Conservation (phyloP, 2,329 filamentous ascomycete species). For the Penicillium rolfsii region DNA sequence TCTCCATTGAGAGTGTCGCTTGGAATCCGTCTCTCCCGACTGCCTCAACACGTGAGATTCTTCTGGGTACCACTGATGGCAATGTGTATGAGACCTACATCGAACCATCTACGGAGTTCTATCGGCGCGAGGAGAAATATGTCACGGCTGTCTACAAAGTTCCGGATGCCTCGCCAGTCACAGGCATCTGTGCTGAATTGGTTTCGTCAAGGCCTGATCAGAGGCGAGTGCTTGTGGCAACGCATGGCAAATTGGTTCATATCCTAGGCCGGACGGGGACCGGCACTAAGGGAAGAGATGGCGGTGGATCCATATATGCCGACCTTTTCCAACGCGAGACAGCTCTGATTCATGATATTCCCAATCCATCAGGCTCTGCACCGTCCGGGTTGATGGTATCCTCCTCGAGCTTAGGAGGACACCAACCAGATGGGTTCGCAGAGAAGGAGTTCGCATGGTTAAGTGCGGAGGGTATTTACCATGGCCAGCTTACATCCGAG, state of each 20-base stretch:
- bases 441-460: slow-evolving; percentile 83
- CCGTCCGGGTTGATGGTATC: slow-evolving; percentile 74
- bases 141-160: slow-evolving; percentile 81
- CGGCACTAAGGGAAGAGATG: slow-evolving; percentile 65
- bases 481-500: slow-evolving; percentile 74
- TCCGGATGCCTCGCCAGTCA: slow-evolving; percentile 74
- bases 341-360: slow-evolving; percentile 73
- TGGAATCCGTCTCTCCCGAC: slow-evolving; percentile 95
- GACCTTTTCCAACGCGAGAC: slow-evolving; percentile 86
- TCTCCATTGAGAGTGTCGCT: slow-evolving; percentile 83
- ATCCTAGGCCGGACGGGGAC: slow-evolving; percentile 73
- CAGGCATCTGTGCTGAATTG: slow-evolving; percentile 81
- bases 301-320: slow-evolving; percentile 81
- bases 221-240: slow-evolving; percentile 77
- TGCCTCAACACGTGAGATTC: slow-evolving; percentile 89
- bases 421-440: slow-evolving; percentile 55
- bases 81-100: slow-evolving; percentile 95
- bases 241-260: slow-evolving; percentile 76
- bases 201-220: slow-evolving; percentile 70
- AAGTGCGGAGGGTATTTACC: slow-evolving; percentile 80
- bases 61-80: slow-evolving; percentile 89
- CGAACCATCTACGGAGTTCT: slow-evolving; percentile 92
- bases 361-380: slow-evolving; percentile 61
- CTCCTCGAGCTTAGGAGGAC: slow-evolving; percentile 68
- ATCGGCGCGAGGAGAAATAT: slow-evolving; percentile 92